Percentiles rank a stretch among this genome's conserved stretches.
Evolutionary conservation across 1,284 basidiomycete species (phyloP).

Genomic region (Sporisorium reilianum): DNA sequence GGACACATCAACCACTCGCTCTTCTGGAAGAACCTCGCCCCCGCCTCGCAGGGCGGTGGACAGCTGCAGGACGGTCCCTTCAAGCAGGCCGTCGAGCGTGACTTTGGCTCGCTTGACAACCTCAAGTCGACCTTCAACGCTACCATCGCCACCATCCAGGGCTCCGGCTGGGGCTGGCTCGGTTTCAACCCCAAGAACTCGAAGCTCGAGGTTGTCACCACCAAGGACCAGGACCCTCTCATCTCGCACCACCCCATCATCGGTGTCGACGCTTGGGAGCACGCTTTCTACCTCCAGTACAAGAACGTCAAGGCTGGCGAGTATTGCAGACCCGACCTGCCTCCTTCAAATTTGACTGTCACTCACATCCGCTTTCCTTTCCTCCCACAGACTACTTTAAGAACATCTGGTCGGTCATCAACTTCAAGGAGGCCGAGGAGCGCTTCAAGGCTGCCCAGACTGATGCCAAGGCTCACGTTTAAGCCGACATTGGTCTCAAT

Average conservation of each 20-base stretch:
- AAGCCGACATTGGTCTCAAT: slow-evolving; percentile 9
- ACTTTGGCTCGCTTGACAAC: slow-evolving; percentile 85
- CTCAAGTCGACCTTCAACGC: slow-evolving; percentile 85
- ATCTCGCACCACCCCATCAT: slow-evolving; percentile 87
- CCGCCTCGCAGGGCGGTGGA: slow-evolving; percentile 71
- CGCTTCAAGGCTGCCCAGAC: slow-evolving; percentile 63
- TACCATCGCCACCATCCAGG: slow-evolving; percentile 92
- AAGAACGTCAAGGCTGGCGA: slow-evolving; percentile 58
- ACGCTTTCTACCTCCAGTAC: slow-evolving; percentile 72
- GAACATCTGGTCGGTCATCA: slow-evolving; percentile 69
- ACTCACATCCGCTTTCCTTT: neutral
- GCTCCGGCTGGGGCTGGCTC: slow-evolving; percentile 98
- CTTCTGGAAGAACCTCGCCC: slow-evolving; percentile 92
- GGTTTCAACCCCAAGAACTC: slow-evolving; percentile 69
- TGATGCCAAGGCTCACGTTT: slow-evolving; percentile 52
- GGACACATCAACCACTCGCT: slow-evolving; percentile 86
- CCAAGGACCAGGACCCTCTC: slow-evolving; percentile 95
- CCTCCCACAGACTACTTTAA: slow-evolving; percentile 63
- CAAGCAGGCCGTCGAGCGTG: slow-evolving; percentile 82
- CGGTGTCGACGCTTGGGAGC: slow-evolving; percentile 97
- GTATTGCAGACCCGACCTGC: neutral
- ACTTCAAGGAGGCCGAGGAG: slow-evolving; percentile 69
- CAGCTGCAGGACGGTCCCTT: slow-evolving; percentile 78
- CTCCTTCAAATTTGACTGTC: neutral
- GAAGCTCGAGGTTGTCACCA: slow-evolving; percentile 83